Evolutionary conservation across 2,329 filamentous ascomycete genomes (phyloP), one percentile per base, ranked within the genome.

Genomic region (Cordyceps cateniannulata): DNA sequence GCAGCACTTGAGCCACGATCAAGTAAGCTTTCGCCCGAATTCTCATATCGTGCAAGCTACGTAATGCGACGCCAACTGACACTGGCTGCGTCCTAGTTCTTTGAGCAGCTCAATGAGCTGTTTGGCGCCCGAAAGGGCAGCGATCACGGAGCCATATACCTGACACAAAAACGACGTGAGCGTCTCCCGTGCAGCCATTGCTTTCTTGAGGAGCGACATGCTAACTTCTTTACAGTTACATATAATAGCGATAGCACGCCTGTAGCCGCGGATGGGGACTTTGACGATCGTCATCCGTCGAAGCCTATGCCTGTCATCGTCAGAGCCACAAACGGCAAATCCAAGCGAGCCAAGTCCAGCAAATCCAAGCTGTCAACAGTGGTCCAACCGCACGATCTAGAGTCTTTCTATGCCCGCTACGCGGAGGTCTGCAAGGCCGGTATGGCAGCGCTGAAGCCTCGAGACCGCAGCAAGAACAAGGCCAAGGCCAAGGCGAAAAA

Each of bases 391-490:
- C 84, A 87, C 62, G 85, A 88, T 5, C 73, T 98, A 12, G 92
- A 96, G 59, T 78, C 73, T 0, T 99, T 99, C 71, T 99, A 92
- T 73, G 77, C 79, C 32, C 82, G 85, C 56, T 99, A 98, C 77
- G 93, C 92, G 24, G 95, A 98, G 66, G 82, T 92, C 3, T 97
- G 93, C 76, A 97, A 96, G 78, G 79, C 82, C 0, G 91, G 92
- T 6, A 97, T 98, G 92, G 81, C 84, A 53, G 87, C 88, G 8
- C 72, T 99, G 76, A 98, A 96, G 84, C 96, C 96, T 71, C 83
- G 95, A 67, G 93, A 98, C 76, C 84, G 92, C 70, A 96, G 89
- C 75, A 93, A 91, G 81, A 86, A 87, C 78, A 90, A 89, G 72
- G 91, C 89, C 65, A 90, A 88, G 77, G 91, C 89, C 65, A 90